phyloP scores from a whole-genome alignment of 495 filamentous ascomycete genomes.

The Neurospora sp. region DNA sequence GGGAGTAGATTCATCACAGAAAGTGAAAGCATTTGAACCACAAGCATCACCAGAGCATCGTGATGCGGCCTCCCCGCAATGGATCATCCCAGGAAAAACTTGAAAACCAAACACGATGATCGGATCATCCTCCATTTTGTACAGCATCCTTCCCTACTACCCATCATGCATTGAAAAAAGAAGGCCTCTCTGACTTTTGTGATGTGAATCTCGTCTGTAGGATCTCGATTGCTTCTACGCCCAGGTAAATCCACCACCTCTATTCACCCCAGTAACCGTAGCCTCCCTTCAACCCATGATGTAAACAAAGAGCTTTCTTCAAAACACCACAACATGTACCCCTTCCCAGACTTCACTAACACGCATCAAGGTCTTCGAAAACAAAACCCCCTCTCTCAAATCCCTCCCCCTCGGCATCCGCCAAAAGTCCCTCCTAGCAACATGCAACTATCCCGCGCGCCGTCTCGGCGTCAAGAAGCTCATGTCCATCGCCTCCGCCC shows the following conservation, averaged over 20 bases:
- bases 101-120: constrained; percentile 46
- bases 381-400: constrained; percentile 62
- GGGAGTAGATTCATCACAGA: neutral
- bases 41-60: neutral
- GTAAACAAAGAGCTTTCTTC: neutral
- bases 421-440: constrained; percentile 83
- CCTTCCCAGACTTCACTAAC: neutral
- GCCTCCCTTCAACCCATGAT: neutral
- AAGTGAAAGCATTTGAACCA: neutral
- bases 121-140: constrained; percentile 79
- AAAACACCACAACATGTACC: neutral
- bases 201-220: constrained; percentile 24
- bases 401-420: constrained; percentile 53
- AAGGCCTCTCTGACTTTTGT: constrained; percentile 1
- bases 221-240: constrained; percentile 96
- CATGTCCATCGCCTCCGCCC: constrained; percentile 72
- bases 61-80: neutral
- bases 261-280: neutral
- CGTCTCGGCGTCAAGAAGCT: constrained; percentile 69
- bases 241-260: constrained; percentile 40
- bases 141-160: constrained; percentile 16
- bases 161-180: neutral
- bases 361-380: constrained; percentile 46
- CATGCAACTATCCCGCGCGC: constrained; percentile 89
- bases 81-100: constrained; percentile 13